phyloP scores from a whole-genome alignment of 140 eudicot species.

The Erigeron philadelphicus region DNA sequence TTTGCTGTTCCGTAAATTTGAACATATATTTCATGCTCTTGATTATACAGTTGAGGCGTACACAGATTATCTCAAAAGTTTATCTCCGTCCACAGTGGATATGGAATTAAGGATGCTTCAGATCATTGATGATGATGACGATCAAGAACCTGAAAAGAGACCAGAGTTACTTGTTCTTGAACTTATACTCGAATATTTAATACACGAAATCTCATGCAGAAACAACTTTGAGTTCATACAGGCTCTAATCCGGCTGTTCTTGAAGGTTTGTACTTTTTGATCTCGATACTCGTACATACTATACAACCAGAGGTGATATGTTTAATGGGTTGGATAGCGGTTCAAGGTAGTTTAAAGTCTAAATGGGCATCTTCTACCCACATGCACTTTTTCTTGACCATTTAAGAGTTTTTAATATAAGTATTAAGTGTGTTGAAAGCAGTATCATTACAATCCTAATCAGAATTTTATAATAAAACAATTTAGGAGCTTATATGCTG shows the following conservation, averaged over 20 bases:
- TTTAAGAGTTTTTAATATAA: no score
- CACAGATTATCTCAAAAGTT: conserved; percentile 67
- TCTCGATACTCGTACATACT: neutral
- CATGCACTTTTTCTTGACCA: no score
- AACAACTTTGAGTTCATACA: conserved; percentile 86
- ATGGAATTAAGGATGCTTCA: conserved; percentile 94
- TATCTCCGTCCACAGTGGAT: conserved; percentile 84
- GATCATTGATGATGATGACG: conserved; percentile 78
- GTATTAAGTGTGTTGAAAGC: no score
- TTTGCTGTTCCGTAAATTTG: neutral
- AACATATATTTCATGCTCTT: no score
- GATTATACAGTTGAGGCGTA: conserved; percentile 59
- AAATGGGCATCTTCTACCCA: no score
- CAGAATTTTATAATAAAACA: no score
- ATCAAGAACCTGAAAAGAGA: conserved; percentile 47
- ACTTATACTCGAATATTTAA: conserved; percentile 70
- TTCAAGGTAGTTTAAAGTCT: no score
- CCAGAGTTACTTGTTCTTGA: conserved; percentile 60
- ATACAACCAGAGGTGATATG: no score
- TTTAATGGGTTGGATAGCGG: no score
- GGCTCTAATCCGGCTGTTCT: conserved; percentile 71
- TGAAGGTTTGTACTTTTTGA: conserved; percentile 52
- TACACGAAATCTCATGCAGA: conserved; percentile 68
- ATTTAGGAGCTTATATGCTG: no score
- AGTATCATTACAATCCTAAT: no score